Base-by-base conservation (phyloP, 805 yeast genomes). In the Ogataea thermomethanolica region DNA sequence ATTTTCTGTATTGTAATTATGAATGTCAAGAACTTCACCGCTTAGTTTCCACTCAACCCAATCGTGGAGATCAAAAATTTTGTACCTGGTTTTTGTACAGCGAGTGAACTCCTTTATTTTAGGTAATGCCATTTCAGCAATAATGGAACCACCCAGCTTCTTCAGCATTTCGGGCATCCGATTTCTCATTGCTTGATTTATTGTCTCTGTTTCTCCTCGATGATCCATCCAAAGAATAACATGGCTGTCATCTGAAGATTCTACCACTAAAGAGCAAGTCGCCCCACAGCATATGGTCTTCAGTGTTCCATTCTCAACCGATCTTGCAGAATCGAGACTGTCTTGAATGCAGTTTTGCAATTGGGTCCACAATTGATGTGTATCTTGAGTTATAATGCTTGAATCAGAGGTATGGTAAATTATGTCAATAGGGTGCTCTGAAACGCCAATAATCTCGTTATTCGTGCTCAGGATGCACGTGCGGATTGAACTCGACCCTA, bases 171-270 rank as follows among this genome's bases (percentile, higher is more conserved):
- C 8, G 1, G 37, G 35, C 9, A 24, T 15, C 4, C 3, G 6
- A 15, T 53, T 53, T 7, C 35, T 46, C 22, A 67, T 51, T 8
- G 25, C 38, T 20, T 39, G 29, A 28, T 71, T 66, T 5, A 73
- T 43, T 14, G 69, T 55, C 44, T 74, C 69, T 2, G 51, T 29
- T 3, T 41, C 49, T 2, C 78, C 62, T 21, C 77, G 59, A 13
- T 67, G 61, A 49, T 78, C 83, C 83, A 78, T 78, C 84, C 84
- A 78, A 35, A 78, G 64, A 4, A 78, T 61, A 3, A 78, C 65
- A 15, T 27, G 32, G 13, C 39, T 35, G 8, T 51, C 53, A 2
- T 42, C 44, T 1, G 37, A 39, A 1, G 49, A 41, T 23, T 52
- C 53, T 1, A 76, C 74, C 8, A 73, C 82, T 66, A 77, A 60